Conservation (phyloP, 495 filamentous ascomycete genomes). For the Aspergillus sclerotiicarbonarius region DNA sequence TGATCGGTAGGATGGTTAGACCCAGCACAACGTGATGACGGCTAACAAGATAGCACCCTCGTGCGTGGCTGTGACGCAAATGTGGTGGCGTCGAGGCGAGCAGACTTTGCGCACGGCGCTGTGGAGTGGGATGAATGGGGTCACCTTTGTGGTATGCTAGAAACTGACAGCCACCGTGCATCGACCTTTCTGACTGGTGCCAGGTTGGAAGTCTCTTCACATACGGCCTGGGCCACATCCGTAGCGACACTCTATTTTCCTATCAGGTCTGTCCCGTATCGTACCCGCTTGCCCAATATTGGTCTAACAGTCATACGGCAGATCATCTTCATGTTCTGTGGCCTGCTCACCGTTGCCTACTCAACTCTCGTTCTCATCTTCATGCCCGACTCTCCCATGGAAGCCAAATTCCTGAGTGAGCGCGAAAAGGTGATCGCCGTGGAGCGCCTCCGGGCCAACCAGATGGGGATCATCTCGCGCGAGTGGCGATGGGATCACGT, state of each 20-base stretch:
- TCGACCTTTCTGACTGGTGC: not conserved
- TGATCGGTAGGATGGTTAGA: conserved; percentile 18
- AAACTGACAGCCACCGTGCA: not conserved
- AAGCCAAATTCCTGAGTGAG: conserved; percentile 39
- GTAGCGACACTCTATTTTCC: conserved; percentile 41
- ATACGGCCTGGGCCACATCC: conserved; percentile 56
- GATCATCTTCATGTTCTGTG: conserved; percentile 57
- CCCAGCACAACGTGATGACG: no score
- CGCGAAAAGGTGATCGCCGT: conserved; percentile 49
- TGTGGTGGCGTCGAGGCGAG: conserved; percentile 58
- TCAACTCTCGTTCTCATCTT: conserved; percentile 38
- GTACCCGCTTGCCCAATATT: not conserved
- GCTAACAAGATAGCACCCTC: conserved; percentile 35
- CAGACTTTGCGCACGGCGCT: conserved; percentile 50
- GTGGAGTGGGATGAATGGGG: conserved; percentile 56
- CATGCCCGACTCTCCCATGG: conserved; percentile 52
- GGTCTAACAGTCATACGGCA: conserved; percentile 8
- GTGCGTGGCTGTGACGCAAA: conserved; percentile 54
- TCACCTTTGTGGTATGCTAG: conserved; percentile 37
- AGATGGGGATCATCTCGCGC: conserved; percentile 50
- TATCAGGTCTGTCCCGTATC: conserved; percentile 34
- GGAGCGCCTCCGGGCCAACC: conserved; percentile 52
- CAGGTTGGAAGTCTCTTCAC: conserved; percentile 40
- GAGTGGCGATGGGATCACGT: conserved; percentile 50
- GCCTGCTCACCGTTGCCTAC: conserved; percentile 35